These are phyloP conservation scores for Xylaria digitata DNA, from an alignment of 2,329 filamentous ascomycete genomes.

Conservation along the genomic window DNA sequence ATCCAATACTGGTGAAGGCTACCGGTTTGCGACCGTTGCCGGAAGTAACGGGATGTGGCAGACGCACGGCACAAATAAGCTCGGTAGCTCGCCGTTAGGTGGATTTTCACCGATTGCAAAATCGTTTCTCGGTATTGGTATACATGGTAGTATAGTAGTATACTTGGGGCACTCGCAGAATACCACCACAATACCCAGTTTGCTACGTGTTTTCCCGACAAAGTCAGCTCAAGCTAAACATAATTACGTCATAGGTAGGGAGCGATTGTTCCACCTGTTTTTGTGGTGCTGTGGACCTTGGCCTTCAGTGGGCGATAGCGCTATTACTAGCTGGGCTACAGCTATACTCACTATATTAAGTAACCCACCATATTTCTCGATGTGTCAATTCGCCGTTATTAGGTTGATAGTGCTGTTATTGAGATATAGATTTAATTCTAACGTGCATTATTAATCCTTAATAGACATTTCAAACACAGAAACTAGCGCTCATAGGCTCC, in stretches of 20 bases:
- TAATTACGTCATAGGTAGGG: constrained; percentile 6
- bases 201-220: not conserved
- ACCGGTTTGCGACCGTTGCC: not conserved
- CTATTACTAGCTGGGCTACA: not conserved
- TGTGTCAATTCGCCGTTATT: no score
- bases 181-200: not conserved
- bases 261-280: not conserved
- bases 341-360: no score
- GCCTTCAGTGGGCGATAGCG: not conserved
- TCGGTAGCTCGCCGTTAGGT: not conserved
- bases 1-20: no score
- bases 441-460: no score
- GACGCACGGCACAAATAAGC: not conserved
- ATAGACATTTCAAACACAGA: no score
- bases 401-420: no score
- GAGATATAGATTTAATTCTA: no score
- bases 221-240: not conserved
- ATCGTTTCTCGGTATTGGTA: not conserved
- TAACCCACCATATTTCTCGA: no score
- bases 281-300: not conserved
- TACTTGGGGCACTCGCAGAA: not conserved
- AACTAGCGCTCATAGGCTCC: no score
- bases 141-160: not conserved
- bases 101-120: not conserved
- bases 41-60: constrained; percentile 6